Conservation (phyloP, 1,139 yeast genomes). For the Pichia sp. region DNA sequence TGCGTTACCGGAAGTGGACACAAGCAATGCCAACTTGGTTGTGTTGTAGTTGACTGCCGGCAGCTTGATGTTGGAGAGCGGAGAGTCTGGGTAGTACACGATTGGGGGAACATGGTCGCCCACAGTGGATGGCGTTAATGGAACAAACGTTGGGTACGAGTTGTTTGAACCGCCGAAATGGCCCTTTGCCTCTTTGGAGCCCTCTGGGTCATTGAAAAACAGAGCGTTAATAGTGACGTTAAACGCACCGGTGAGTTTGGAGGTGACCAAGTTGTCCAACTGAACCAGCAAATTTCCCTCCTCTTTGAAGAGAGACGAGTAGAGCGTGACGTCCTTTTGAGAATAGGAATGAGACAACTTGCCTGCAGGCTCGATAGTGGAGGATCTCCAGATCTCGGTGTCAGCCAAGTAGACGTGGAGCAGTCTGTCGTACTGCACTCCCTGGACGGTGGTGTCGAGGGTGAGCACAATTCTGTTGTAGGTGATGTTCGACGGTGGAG, state of each 20-base stretch:
- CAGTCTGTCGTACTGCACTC: constrained; percentile 74
- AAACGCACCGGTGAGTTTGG: constrained; percentile 58
- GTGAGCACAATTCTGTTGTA: constrained; percentile 62
- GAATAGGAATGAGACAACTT: constrained; percentile 42
- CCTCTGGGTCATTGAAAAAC: constrained; percentile 40
- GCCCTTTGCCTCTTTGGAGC: neutral
- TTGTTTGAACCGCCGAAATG: neutral
- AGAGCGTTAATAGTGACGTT: constrained; percentile 48
- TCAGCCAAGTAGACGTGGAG: constrained; percentile 66
- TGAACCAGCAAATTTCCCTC: constrained; percentile 46
- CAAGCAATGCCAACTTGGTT: constrained; percentile 52
- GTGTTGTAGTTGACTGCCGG: constrained; percentile 48
- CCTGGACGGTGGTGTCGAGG: constrained; percentile 54
- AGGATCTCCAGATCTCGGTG: constrained; percentile 75
- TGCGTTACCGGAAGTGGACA: constrained; percentile 71
- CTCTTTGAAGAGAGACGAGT: constrained; percentile 45
- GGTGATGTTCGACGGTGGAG: constrained; percentile 31
- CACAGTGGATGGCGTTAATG: constrained; percentile 32
- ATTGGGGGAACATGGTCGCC: constrained; percentile 39
- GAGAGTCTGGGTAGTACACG: constrained; percentile 39
- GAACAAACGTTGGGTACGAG: constrained; percentile 32
- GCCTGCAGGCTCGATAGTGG: constrained; percentile 73
- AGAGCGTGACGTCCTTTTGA: constrained; percentile 63
- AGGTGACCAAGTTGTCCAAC: constrained; percentile 61
- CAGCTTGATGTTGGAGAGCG: constrained; percentile 34